Conservation (phyloP, 2,329 filamentous ascomycete genomes). For the Apiospora rasikravindrae region DNA sequence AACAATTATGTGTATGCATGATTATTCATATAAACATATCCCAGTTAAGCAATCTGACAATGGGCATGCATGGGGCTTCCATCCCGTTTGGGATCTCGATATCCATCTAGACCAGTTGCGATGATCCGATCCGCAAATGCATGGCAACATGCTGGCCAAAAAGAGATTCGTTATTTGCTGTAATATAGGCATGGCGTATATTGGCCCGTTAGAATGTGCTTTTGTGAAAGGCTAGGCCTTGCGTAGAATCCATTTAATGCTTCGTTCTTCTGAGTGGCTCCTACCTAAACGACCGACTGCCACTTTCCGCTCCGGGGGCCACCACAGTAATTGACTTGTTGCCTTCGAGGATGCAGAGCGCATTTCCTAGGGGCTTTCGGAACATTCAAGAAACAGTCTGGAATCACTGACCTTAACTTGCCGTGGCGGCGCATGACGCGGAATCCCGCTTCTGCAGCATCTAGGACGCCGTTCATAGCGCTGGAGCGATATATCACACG, state of each 20-base stretch:
- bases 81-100: background rate
- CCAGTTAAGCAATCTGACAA: background rate
- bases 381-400: background rate
- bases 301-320: background rate
- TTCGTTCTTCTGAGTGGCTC: background rate
- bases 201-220: too few relatives aligned
- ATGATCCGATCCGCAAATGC: background rate
- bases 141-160: background rate
- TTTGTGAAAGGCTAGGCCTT: too few relatives aligned
- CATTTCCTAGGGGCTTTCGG: background rate
- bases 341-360: background rate
- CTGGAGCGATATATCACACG: background rate
- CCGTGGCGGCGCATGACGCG: background rate
- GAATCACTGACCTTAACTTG: background rate
- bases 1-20: background rate
- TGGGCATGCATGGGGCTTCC: background rate
- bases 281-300: background rate
- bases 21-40: background rate
- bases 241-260: background rate
- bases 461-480: background rate
- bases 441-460: background rate
- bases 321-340: background rate
- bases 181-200: too few relatives aligned
- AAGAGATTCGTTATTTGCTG: background rate
- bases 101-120: background rate